A percentile compares a stretch with the other conserved stretches of the same genome.
These are phyloP conservation scores for Brassica nigra DNA, from an alignment of 345 rosid species.

Conservation along the genomic window DNA sequence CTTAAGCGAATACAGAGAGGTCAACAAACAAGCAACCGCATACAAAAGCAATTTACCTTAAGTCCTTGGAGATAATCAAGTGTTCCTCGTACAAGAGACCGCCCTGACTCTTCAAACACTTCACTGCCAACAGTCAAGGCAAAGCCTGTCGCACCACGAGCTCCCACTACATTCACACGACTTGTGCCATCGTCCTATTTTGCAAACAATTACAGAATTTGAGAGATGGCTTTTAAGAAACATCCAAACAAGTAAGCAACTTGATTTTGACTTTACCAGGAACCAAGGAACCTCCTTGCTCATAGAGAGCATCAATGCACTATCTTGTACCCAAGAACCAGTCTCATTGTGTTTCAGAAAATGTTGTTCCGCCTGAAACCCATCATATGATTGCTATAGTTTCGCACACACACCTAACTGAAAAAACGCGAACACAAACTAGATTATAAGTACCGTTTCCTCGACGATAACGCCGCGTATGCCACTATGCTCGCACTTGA, in stretches of 20 bases:
- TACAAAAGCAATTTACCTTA: slow-evolving; percentile 54
- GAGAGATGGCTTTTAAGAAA: slow-evolving; percentile 9
- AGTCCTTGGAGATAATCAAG: slow-evolving; percentile 94
- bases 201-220: not conserved
- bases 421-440: not conserved
- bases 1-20: slow-evolving; percentile 32
- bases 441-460: slow-evolving; percentile 54
- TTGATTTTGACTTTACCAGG: slow-evolving; percentile 53
- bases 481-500: slow-evolving; percentile 74
- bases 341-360: slow-evolving; percentile 92
- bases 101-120: slow-evolving; percentile 96
- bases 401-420: slow-evolving; percentile 17
- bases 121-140: slow-evolving; percentile 81
- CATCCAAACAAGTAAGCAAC: slow-evolving; percentile 16
- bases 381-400: not conserved
- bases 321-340: slow-evolving; percentile 98
- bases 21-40: not conserved
- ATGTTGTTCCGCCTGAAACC: slow-evolving; percentile 83
- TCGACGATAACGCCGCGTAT: slow-evolving; percentile 91
- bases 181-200: slow-evolving; percentile 83
- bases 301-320: slow-evolving; percentile 87
- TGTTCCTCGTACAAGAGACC: slow-evolving; percentile 91
- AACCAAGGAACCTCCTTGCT: slow-evolving; percentile 98
- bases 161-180: slow-evolving; percentile 73
- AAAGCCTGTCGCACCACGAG: slow-evolving; percentile 87